Evolutionary conservation across 2,329 filamentous ascomycete genomes (phyloP).

Genomic region (Didymella sp.): DNA sequence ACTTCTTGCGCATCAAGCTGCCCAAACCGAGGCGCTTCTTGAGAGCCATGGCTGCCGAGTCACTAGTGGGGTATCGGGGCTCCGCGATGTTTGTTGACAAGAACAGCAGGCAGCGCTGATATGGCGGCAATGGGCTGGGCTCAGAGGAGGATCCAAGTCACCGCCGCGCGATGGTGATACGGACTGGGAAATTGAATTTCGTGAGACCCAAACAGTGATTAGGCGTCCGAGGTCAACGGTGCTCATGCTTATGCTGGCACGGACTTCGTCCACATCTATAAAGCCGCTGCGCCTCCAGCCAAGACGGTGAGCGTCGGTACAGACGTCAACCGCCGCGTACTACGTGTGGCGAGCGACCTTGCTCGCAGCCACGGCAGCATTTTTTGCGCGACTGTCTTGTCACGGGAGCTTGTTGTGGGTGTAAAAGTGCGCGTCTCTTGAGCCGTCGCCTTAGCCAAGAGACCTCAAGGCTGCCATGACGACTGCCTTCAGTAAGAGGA

Average conservation of each 20-base stretch:
- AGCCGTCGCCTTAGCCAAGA: constrained; percentile 5
- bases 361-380: background rate
- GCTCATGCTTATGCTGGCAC: constrained; percentile 15
- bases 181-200: constrained; percentile 15
- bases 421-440: constrained; percentile 16
- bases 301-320: constrained; percentile 23
- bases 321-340: constrained; percentile 39
- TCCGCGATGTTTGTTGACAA: background rate
- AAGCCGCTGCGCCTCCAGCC: constrained; percentile 32
- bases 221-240: constrained; percentile 20
- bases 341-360: constrained; percentile 19
- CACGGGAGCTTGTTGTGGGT: constrained; percentile 5
- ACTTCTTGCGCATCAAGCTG: constrained; percentile 46
- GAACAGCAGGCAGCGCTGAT: constrained; percentile 4
- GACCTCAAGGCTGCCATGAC: constrained; percentile 2
- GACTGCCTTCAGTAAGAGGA: background rate
- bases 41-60: constrained; percentile 44
- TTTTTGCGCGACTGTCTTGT: constrained; percentile 8
- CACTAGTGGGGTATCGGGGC: constrained; percentile 8
- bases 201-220: constrained; percentile 11
- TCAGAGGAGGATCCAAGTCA: background rate
- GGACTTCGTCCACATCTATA: constrained; percentile 7
- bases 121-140: background rate
- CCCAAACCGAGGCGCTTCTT: constrained; percentile 49
- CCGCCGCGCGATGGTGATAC: constrained; percentile 9